Evolutionary conservation across 2,329 filamentous ascomycete species (phyloP), one percentile per base, ranked within the genome.

Genomic region (Tympanopsis confertula): DNA sequence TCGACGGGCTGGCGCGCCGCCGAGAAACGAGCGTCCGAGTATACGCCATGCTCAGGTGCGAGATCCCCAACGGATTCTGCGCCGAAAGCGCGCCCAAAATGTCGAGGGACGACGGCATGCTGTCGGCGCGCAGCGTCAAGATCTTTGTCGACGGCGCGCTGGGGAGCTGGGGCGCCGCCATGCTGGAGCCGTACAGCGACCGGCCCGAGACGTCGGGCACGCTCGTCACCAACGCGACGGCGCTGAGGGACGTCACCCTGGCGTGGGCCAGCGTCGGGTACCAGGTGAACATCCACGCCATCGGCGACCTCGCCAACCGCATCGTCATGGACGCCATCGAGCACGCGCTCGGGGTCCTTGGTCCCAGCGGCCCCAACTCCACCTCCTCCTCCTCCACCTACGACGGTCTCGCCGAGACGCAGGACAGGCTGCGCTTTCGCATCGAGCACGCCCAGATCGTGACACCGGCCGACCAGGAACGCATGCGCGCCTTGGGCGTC

Each of bases 401-500:
- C 35, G 40, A 53, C 36, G 44, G 53, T 18, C 57, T 66, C n/a
- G 50, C 61, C 7, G 49, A 57, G 19, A 79, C 76, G 48, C 74
- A 79, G 45, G 46, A 59, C n/a, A 50, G 52, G 5, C 62, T 65
- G 41, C 71, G 78, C 22, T 74, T 82, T 58, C 74, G 79, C 44
- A 76, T 85, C 48, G 80, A 84, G 50, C 80, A 85, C 57, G 58
- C 78, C 1, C 80, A 84, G 47, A 82, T 84, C 46, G 75, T 84
- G 41, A 72, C 81, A 48, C 74, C 74, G 3, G 61, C 65, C 40
- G 79, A 84, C 53, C 79, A 82, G 50, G 55, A 46, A 2, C 68
- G 77, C 20, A 72, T 84, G 47, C 61, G 60, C 38, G 57, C 62
- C 4, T 54, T 81, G 4, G 74, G 73, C 5, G 72, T 84, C 47